Evolutionary conservation across 257 asterid genomes (phyloP).

Genomic region (Buddleja alternifolia): DNA sequence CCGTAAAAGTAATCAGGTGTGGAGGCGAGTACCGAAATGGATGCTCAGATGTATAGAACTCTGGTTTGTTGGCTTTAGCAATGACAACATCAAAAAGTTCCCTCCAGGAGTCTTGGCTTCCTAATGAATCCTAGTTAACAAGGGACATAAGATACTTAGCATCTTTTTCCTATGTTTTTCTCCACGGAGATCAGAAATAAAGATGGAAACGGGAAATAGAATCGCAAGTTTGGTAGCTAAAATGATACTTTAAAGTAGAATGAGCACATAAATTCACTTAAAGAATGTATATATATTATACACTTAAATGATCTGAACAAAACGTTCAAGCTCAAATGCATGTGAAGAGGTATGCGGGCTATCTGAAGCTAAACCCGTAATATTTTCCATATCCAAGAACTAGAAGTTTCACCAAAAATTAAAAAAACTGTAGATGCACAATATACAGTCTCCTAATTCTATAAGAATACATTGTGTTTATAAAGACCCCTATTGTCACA

Average conservation of each 20-base stretch:
- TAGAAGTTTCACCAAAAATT: conserved; percentile 1
- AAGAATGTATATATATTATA: background rate
- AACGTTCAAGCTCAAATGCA: background rate
- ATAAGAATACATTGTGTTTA: background rate
- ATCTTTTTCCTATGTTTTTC: conserved; percentile 16
- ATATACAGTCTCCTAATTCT: background rate
- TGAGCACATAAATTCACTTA: conserved; percentile 21
- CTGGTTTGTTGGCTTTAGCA: conserved; percentile 98
- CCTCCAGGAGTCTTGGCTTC: conserved; percentile 86
- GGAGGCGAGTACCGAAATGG: conserved; percentile 76
- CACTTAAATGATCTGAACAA: conserved; percentile 8
- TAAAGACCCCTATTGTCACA: conserved; percentile 10
- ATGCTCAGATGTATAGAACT: conserved; percentile 93
- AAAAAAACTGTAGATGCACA: conserved; percentile 5
- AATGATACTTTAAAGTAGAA: conserved; percentile 15
- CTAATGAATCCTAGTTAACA: conserved; percentile 69
- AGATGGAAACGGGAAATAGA: background rate
- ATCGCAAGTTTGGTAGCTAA: background rate
- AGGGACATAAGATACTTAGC: conserved; percentile 27
- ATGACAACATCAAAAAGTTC: conserved; percentile 96
- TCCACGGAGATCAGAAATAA: conserved; percentile 13
- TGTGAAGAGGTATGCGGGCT: background rate
- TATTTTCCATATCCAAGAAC: background rate
- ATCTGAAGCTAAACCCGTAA: background rate
- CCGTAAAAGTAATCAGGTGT: conserved; percentile 23